phyloP scores from a whole-genome alignment of 139 green algal genomes.

The Mychonastes homosphaera region DNA sequence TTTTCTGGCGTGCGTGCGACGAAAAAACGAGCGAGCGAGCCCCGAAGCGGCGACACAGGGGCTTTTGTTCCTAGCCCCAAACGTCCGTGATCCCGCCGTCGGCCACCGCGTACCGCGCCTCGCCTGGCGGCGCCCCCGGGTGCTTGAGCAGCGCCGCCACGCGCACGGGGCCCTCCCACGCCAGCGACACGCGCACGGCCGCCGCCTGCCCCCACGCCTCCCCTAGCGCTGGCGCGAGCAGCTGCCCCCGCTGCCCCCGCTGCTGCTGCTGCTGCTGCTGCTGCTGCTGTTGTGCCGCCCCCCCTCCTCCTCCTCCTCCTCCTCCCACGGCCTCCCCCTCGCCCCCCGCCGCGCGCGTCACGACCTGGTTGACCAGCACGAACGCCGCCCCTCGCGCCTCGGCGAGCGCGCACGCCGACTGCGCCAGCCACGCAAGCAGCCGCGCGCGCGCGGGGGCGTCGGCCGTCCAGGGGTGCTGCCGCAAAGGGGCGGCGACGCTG shows the following conservation, averaged over 20 bases:
- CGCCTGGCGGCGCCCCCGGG: slow-evolving; percentile 19
- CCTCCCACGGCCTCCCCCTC: background rate
- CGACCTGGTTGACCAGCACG: slow-evolving; percentile 18
- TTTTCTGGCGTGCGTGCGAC: too few species aligned
- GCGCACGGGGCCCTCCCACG: slow-evolving; percentile 32
- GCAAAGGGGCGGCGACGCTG: slow-evolving; percentile 84
- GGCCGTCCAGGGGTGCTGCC: slow-evolving; percentile 66
- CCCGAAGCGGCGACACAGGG: too few species aligned
- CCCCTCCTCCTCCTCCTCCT: background rate
- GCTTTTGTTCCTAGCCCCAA: too few species aligned
- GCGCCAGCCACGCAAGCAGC: slow-evolving; percentile 64
- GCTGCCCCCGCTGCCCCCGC: background rate
- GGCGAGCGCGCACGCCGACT: slow-evolving; percentile 61
- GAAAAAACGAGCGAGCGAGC: too few species aligned
- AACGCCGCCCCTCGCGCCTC: slow-evolving; percentile 19
- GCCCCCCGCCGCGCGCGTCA: background rate
- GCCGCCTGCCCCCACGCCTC: slow-evolving; percentile 45
- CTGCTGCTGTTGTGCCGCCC: background rate
- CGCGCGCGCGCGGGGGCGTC: slow-evolving; percentile 68
- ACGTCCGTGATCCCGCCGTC: slow-evolving; percentile 19
- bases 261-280: slow-evolving; percentile 1
- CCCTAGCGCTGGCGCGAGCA: slow-evolving; percentile 22
- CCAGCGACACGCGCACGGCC: slow-evolving; percentile 43
- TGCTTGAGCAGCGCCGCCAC: slow-evolving; percentile 40
- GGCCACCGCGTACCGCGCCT: slow-evolving; percentile 22